A percentile compares a stretch with the other conserved stretches of the same genome.
These are phyloP conservation scores for Nothophytophthora sp. DNA, from an alignment of 352 stramenopile genomes.

Conservation along the genomic window DNA sequence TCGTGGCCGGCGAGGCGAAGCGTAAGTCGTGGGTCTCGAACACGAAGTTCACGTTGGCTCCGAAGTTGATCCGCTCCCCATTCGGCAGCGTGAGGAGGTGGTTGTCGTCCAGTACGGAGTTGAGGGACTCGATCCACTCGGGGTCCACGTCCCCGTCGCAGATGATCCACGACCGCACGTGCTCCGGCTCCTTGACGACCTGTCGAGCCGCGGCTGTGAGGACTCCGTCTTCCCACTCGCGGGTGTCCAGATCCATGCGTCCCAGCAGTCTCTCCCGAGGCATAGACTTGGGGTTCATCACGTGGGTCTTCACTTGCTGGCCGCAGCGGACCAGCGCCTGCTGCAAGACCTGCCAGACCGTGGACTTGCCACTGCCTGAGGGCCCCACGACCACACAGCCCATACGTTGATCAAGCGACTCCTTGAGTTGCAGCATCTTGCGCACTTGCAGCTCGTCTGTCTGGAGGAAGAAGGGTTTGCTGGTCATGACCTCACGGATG, in stretches of 20 bases:
- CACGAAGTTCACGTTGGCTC: constrained; percentile 95
- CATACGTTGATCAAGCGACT: constrained; percentile 95
- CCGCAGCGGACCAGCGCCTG: constrained; percentile 84
- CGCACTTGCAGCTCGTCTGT: constrained; percentile 91
- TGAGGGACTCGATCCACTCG: constrained; percentile 97
- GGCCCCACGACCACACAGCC: constrained; percentile 94
- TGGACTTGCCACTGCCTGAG: constrained; percentile 93
- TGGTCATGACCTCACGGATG: constrained; percentile 90
- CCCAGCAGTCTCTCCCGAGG: constrained; percentile 89
- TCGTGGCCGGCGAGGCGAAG: constrained; percentile 95
- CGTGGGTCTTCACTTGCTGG: constrained; percentile 90
- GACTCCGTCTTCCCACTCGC: constrained; percentile 96
- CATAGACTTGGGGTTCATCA: constrained; percentile 98
- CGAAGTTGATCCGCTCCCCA: constrained; percentile 96
- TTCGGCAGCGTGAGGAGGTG: constrained; percentile 96
- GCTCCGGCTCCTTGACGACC: constrained; percentile 89
- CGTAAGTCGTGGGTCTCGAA: constrained; percentile 96
- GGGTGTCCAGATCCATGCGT: constrained; percentile 95
- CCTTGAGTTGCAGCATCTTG: constrained; percentile 97
- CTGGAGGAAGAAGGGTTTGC: constrained; percentile 87
- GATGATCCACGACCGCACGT: constrained; percentile 94
- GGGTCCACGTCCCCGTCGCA: constrained; percentile 97
- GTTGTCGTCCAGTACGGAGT: constrained; percentile 97
- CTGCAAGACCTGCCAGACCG: constrained; percentile 93
- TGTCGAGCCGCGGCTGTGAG: constrained; percentile 91